Base-by-base conservation (phyloP, 768 basidiomycete species). In the Leccinum truebloodii region DNA sequence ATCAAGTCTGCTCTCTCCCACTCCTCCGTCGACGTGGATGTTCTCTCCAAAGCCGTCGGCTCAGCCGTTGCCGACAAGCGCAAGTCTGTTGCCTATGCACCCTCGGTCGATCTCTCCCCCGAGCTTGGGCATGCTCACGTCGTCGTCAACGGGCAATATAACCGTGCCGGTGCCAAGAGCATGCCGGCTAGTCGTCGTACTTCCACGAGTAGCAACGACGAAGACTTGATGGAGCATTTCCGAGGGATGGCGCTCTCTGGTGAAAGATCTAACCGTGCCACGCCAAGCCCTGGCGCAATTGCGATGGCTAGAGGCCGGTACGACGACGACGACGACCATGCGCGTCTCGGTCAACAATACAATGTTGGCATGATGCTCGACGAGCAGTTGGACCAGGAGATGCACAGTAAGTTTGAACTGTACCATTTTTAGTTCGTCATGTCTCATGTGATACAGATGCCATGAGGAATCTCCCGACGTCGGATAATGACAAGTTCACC, bases 131-230 rank as follows among this genome's bases (percentile, higher is more conserved):
- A 77, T 18, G 74, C 73, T 55, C 76, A 81, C 46, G 72, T 67
- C 48, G 61, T 73, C 54, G 61, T 73, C 54, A 83, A 83, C 50
- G 81, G 82, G 55, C 83, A 84, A 68, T 89, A 85, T 69, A 78
- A 81, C 53, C 87, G 91, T 60, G 86, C 82, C 32, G 92, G 90
- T 56, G 91, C 92, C 5, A 94, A 92, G 78, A 94, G 92, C 69
- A 94, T 95, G 92, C 93, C 93, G 41, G 91, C 92, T 14, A 94
- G 92, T 68, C 86, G 93, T 61, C 87, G 93, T 59, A 92, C 90
- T 12, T 95, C 93, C 4, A 90, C 92, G 18, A 94, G 92, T 69
- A 88, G 86, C 65, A 88, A 90, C 60, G 92, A 94, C 63, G 92
- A 92, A 60, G 90, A 94, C 59, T 77, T 94, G 64, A 88, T 87